These are phyloP conservation scores for Gracilaria caudata DNA, from an alignment of 23 red algal genomes.

Conservation along the genomic window DNA sequence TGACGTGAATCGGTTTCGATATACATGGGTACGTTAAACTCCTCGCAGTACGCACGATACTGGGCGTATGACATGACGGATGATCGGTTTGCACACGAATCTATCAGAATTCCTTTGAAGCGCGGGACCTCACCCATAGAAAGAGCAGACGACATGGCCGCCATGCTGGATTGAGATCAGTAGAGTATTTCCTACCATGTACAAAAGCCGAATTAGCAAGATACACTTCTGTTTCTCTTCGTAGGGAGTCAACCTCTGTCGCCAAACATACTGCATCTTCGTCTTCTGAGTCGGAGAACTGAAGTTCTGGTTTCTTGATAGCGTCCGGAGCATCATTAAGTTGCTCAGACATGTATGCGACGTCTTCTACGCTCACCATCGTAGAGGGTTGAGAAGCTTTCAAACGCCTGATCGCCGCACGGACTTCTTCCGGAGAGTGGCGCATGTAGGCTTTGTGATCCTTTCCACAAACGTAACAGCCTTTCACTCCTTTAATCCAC, in stretches of 20 bases:
- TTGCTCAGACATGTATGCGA: background rate
- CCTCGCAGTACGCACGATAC: conserved; percentile 20
- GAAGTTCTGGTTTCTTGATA: background rate
- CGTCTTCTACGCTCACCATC: conserved; percentile 14
- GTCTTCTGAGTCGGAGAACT: background rate
- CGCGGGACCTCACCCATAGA: background rate
- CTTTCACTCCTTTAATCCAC: conserved; percentile 30
- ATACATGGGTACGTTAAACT: conserved; percentile 31
- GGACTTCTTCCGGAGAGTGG: conserved; percentile 22
- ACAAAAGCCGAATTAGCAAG: background rate
- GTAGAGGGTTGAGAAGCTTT: background rate
- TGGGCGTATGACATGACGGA: conserved; percentile 8
- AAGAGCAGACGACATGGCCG: background rate
- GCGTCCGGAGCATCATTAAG: background rate
- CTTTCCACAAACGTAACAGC: conserved; percentile 23
- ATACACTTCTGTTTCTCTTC: background rate
- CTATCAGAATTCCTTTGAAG: conserved; percentile 33
- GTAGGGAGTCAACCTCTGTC: background rate
- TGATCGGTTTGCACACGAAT: conserved; percentile 45
- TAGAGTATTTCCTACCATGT: background rate
- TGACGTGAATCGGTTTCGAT: background rate
- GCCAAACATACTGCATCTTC: background rate
- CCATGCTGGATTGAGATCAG: background rate
- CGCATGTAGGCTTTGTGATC: background rate
- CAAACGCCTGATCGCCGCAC: conserved; percentile 21